These are phyloP conservation scores for Amesomyces nigricolor DNA, from an alignment of 2,329 filamentous ascomycete species.

Conservation along the genomic window DNA sequence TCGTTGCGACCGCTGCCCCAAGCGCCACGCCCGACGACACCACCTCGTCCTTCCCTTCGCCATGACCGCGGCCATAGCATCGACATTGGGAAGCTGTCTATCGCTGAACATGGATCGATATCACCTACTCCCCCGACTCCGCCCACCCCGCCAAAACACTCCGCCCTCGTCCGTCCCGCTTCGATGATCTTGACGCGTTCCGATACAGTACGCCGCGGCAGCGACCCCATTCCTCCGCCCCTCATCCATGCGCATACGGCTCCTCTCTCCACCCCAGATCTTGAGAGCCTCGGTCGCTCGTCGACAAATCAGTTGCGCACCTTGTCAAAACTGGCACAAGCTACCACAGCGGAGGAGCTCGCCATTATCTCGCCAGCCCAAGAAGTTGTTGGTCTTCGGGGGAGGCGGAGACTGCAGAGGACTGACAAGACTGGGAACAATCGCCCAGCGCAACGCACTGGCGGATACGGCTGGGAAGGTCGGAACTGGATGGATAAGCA, in stretches of 20 bases:
- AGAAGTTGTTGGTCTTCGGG: slow-evolving; percentile 82
- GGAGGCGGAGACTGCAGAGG: slow-evolving; percentile 75
- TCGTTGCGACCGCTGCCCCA: slow-evolving; percentile 71
- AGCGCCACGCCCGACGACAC: slow-evolving; percentile 43
- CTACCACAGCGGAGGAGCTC: slow-evolving; percentile 72
- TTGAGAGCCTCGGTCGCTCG: slow-evolving; percentile 78
- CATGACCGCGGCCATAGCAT: slow-evolving; percentile 60
- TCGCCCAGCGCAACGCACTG: slow-evolving; percentile 41
- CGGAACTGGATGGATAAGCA: slow-evolving; percentile 99
- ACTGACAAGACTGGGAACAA: slow-evolving; percentile 48
- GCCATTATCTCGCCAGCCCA: slow-evolving; percentile 70
- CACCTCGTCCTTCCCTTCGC: slow-evolving; percentile 35
- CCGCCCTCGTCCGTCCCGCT: slow-evolving; percentile 46
- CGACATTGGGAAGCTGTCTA: slow-evolving; percentile 52
- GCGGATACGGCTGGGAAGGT: slow-evolving; percentile 66
- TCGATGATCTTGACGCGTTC: slow-evolving; percentile 57
- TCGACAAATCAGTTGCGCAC: slow-evolving; percentile 85
- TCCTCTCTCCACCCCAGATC: slow-evolving; percentile 60
- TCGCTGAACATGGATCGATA: slow-evolving; percentile 40
- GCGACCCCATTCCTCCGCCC: slow-evolving; percentile 30
- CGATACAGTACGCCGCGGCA: slow-evolving; percentile 44
- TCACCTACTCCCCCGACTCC: slow-evolving; percentile 24
- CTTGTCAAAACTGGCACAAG: slow-evolving; percentile 75
- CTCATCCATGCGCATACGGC: slow-evolving; percentile 37
- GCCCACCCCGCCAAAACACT: slow-evolving; percentile 40